Percentiles rank a stretch among this genome's conserved stretches.
Evolutionary conservation across 768 basidiomycete species (phyloP).

Genomic region (Tricholoma furcatifolium): DNA sequence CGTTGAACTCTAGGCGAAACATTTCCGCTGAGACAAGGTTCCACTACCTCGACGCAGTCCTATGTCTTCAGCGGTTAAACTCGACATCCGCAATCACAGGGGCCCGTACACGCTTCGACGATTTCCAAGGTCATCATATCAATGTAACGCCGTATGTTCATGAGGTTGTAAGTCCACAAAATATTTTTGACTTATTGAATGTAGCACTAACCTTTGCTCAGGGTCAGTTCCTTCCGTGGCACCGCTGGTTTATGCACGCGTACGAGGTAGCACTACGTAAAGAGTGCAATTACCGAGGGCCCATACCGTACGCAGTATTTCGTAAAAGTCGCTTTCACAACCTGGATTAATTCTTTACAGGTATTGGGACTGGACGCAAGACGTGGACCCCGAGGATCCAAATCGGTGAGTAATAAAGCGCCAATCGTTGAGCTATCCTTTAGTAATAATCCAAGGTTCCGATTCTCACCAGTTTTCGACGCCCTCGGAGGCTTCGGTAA

Average conservation of each 20-base stretch:
- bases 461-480: slow-evolving; percentile 33
- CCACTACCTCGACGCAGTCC: slow-evolving; percentile 6
- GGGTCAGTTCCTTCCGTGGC: slow-evolving; percentile 33
- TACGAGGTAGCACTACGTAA: slow-evolving; percentile 24
- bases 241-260: slow-evolving; percentile 23
- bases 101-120: slow-evolving; percentile 7
- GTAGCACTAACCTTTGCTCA: neutral
- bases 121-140: slow-evolving; percentile 10
- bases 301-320: slow-evolving; percentile 19
- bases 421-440: neutral
- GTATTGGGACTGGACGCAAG: slow-evolving; percentile 42
- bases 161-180: slow-evolving; percentile 1
- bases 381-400: slow-evolving; percentile 23
- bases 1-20: neutral
- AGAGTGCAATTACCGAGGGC: slow-evolving; percentile 26
- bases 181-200: too few species aligned
- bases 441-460: slow-evolving; percentile 23
- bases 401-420: slow-evolving; percentile 16
- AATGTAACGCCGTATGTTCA: slow-evolving; percentile 1
- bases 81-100: neutral
- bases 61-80: neutral
- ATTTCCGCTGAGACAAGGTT: neutral
- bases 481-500: slow-evolving; percentile 36
- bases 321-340: too few species aligned
- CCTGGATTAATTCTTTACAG: slow-evolving; percentile 13